These are phyloP conservation scores for Cinchona pubescens DNA, from an alignment of 257 asterid species.

Conservation along the genomic window DNA sequence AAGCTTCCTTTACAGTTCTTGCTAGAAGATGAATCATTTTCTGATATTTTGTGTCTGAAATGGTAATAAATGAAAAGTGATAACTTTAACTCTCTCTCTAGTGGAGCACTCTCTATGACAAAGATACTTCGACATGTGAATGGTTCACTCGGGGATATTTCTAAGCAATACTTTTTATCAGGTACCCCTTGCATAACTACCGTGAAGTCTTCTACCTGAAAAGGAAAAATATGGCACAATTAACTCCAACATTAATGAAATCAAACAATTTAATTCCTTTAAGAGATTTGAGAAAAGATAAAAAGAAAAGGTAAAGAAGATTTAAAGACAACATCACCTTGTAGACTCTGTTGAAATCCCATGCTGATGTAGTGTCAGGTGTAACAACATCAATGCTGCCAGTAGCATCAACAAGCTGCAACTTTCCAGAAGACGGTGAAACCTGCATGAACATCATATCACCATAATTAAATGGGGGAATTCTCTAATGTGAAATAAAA, in stretches of 20 bases:
- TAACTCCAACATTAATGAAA: not conserved
- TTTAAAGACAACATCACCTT: conserved; percentile 46
- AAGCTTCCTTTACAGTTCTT: conserved; percentile 30
- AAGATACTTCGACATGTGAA: conserved; percentile 67
- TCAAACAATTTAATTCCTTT: not conserved
- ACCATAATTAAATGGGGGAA: conserved; percentile 17
- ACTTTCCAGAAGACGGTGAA: conserved; percentile 71
- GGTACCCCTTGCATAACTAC: conserved; percentile 61
- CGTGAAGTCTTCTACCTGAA: conserved; percentile 58
- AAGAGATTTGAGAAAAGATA: not conserved
- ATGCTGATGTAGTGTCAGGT: conserved; percentile 51
- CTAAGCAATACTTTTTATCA: conserved; percentile 36
- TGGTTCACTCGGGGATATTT: conserved; percentile 39
- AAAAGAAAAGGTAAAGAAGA: conserved; percentile 13
- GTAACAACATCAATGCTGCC: conserved; percentile 65
- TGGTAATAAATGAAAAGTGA: conserved; percentile 45
- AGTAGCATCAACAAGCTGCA: conserved; percentile 88
- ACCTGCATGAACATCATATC: conserved; percentile 45
- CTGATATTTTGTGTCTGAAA: conserved; percentile 34
- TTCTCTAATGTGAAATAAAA: too few relatives aligned
- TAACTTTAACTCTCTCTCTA: conserved; percentile 32
- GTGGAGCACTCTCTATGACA: conserved; percentile 33
- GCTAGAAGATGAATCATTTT: conserved; percentile 24
- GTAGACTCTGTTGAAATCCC: conserved; percentile 48
- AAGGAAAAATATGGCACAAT: not conserved